phyloP scores from a whole-genome alignment of 768 basidiomycete species.

The Boletus edulis region DNA sequence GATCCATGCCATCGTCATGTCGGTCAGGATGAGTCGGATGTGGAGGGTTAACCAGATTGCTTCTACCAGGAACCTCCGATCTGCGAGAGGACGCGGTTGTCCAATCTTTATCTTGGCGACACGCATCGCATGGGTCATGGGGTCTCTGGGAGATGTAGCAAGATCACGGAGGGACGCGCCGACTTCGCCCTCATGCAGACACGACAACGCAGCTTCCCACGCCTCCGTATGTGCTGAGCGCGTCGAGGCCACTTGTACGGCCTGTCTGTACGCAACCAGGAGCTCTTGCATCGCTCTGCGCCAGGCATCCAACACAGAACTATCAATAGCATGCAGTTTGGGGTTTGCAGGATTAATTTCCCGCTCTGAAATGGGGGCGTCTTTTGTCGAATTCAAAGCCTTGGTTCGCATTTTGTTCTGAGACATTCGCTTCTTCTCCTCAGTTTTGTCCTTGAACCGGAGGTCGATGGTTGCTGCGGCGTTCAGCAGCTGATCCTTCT shows the following conservation, averaged over 20 bases:
- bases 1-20: slow-evolving; percentile 43
- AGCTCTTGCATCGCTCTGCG: slow-evolving; percentile 34
- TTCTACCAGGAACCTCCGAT: slow-evolving; percentile 59
- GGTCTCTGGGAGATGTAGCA: slow-evolving; percentile 36
- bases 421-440: not conserved
- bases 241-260: slow-evolving; percentile 39
- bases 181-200: slow-evolving; percentile 49
- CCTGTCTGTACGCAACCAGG: slow-evolving; percentile 38
- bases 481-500: slow-evolving; percentile 11
- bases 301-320: slow-evolving; percentile 39
- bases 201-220: slow-evolving; percentile 59
- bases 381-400: slow-evolving; percentile 12
- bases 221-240: slow-evolving; percentile 57
- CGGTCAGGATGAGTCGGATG: slow-evolving; percentile 49
- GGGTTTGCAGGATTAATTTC: slow-evolving; percentile 26
- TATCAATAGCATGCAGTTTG: slow-evolving; percentile 31
- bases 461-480: slow-evolving; percentile 14
- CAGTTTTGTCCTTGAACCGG: slow-evolving; percentile 10
- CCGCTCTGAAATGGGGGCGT: slow-evolving; percentile 25
- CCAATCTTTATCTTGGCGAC: slow-evolving; percentile 53
- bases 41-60: slow-evolving; percentile 55
- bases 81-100: slow-evolving; percentile 55
- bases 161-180: slow-evolving; percentile 31
- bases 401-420: slow-evolving; percentile 13
- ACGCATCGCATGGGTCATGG: slow-evolving; percentile 49